Base-by-base conservation (phyloP, 495 filamentous ascomycete species). In the Rhypophila decipiens region DNA sequence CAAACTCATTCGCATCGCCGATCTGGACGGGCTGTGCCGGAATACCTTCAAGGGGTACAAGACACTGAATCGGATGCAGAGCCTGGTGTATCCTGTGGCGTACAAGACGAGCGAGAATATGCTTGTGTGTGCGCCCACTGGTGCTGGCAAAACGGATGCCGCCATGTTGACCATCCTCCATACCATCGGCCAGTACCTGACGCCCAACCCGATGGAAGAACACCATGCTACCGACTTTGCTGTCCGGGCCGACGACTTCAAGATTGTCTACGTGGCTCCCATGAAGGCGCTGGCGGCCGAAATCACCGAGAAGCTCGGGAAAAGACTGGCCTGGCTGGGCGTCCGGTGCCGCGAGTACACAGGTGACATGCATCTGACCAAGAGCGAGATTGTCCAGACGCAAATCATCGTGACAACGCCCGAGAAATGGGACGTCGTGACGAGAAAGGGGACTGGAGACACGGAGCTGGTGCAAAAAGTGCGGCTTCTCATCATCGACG, bases 391-490 rank as follows among this genome's bases (percentile, higher is more conserved):
- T 49, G 74, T 91, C 24, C 80, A 87, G 54, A 99, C 93, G 2
- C 94, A 99, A 65, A 90, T 99, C 47, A 96, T 99, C 51, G 94
- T 99, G 13, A 99, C 93, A 0, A 99, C 93, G 9, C 93, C 93
- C 41, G 93, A 99, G 64, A 99, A 99, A 72, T 99, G 93, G 93
- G 93, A 99, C 68, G 91, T 97, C 11, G 86, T 97, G 24, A 99
- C 93, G 9, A 76, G 93, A 36, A 99, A 97, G 65, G 91, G 93
- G 39, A 96, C 88, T 1, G 93, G 93, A 2, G 93, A 99, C 60
- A 97, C 94, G 5, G 94, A 96, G 60, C 77, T 99, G 10, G 93
- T 97, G 3, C 93, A 97, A 57, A 98, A 99, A 57, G 93, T 99
- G 10, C 80, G 93, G 15, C 70, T 99, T 23, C 77, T 99, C 42